Evolutionary conservation across 2,329 filamentous ascomycete species (phyloP).

Genomic region (Pseudocercospora macadamiae): DNA sequence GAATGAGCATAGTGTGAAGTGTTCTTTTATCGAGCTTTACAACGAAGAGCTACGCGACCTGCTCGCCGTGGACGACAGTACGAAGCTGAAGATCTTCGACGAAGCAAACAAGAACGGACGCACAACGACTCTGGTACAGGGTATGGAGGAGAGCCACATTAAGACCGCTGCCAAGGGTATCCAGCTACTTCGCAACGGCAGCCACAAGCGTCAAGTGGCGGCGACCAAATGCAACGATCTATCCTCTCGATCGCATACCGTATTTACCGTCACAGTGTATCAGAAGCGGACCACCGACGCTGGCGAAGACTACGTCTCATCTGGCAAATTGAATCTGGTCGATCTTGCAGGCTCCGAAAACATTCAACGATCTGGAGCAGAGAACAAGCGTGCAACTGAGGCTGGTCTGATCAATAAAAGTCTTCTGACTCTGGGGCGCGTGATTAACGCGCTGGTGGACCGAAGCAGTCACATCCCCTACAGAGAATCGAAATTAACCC

Average conservation of each 20-base stretch:
- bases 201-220: conserved; percentile 93
- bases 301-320: conserved; percentile 86
- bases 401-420: conserved; percentile 98
- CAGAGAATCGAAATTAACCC: conserved; percentile 93
- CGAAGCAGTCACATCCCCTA: conserved; percentile 86
- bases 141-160: conserved; percentile 96
- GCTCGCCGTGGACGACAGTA: conserved; percentile 76
- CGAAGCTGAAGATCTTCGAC: conserved; percentile 94
- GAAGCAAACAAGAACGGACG: conserved; percentile 86
- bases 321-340: conserved; percentile 93
- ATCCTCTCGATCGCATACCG: conserved; percentile 93
- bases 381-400: conserved; percentile 96
- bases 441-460: conserved; percentile 97
- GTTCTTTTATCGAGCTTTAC: conserved; percentile 97
- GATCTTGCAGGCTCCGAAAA: conserved; percentile 98
- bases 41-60: conserved; percentile 96
- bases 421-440: conserved; percentile 87
- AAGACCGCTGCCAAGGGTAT: conserved; percentile 83
- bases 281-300: conserved; percentile 79
- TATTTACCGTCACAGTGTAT: conserved; percentile 94
- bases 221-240: conserved; percentile 99
- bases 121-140: conserved; percentile 84
- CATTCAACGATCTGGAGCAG: conserved; percentile 92
- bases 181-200: conserved; percentile 83
- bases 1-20: conserved; percentile 87